Conservation (phyloP, 306 rosid genomes). For the Senna tora region DNA sequence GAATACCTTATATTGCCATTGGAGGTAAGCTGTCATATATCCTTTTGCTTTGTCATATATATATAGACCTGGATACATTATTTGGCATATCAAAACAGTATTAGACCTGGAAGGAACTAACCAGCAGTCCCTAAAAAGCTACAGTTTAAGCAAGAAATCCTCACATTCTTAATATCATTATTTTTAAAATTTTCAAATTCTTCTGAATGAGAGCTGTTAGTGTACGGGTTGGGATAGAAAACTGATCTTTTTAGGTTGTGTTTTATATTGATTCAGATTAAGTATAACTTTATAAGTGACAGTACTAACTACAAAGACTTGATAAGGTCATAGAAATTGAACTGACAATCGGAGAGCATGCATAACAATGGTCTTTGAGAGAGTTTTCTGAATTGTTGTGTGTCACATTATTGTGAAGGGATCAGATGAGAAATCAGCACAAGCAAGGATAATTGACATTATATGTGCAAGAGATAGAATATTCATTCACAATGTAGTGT, state of each 20-base stretch:
- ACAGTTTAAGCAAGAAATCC: background rate
- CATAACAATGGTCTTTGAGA: background rate
- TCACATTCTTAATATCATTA: background rate
- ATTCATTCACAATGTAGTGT: background rate
- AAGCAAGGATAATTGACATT: background rate
- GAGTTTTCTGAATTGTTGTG: background rate
- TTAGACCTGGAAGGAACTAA: background rate
- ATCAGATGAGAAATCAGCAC: slow-evolving; percentile 9
- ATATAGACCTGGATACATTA: background rate
- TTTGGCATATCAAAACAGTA: background rate
- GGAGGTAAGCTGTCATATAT: slow-evolving; percentile 62
- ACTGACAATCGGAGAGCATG: background rate
- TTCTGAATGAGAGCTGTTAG: background rate
- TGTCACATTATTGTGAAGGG: background rate
- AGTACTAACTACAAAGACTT: background rate
- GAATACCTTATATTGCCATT: slow-evolving; percentile 72
- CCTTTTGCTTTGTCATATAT: slow-evolving; percentile 14
- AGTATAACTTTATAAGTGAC: background rate
- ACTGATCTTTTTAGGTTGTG: background rate
- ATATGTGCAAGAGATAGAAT: background rate
- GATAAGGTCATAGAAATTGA: background rate
- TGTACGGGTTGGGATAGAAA: background rate
- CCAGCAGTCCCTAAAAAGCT: background rate
- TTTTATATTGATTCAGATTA: background rate
- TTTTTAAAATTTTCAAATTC: background rate